phyloP scores from a whole-genome alignment of 2,329 filamentous ascomycete species.

The Botrytis aclada region DNA sequence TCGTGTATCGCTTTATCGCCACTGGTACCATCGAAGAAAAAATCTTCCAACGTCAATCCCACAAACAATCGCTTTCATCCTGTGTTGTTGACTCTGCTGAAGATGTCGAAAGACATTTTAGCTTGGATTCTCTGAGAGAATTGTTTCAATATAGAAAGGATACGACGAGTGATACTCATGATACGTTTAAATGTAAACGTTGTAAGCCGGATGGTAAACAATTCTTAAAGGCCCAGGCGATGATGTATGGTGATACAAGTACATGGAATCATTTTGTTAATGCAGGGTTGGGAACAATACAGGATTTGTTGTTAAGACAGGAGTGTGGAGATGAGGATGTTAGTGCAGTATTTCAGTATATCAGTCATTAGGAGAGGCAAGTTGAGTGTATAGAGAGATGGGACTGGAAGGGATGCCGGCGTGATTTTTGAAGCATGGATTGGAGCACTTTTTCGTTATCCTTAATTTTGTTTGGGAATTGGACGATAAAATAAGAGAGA shows the following conservation, averaged over 20 bases:
- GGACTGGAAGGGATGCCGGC: not conserved
- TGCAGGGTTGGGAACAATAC: slow-evolving; percentile 73
- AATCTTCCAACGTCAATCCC: slow-evolving; percentile 96
- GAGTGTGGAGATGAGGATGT: slow-evolving; percentile 77
- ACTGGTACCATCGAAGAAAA: slow-evolving; percentile 99
- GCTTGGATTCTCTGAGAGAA: slow-evolving; percentile 83
- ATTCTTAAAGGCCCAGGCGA: slow-evolving; percentile 83
- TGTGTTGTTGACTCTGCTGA: slow-evolving; percentile 96
- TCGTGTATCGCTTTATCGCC: slow-evolving; percentile 98
- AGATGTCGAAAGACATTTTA: slow-evolving; percentile 96
- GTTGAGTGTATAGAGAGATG: not conserved
- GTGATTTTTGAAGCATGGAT: not conserved
- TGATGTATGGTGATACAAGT: slow-evolving; percentile 96
- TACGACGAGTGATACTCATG: slow-evolving; percentile 91
- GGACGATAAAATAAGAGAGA: too few species aligned
- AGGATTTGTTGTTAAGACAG: slow-evolving; percentile 86
- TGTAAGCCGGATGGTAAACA: slow-evolving; percentile 87
- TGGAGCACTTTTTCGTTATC: not conserved
- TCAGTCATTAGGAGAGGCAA: slow-evolving; percentile 64
- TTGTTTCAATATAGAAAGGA: slow-evolving; percentile 87
- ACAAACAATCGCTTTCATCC: slow-evolving; percentile 94
- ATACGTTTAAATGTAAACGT: slow-evolving; percentile 97
- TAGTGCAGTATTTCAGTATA: slow-evolving; percentile 97
- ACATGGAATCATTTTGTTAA: slow-evolving; percentile 99
- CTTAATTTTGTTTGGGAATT: not conserved